Base-by-base conservation (phyloP, 2,329 filamentous ascomycete species). In the Whalleya microplaca region DNA sequence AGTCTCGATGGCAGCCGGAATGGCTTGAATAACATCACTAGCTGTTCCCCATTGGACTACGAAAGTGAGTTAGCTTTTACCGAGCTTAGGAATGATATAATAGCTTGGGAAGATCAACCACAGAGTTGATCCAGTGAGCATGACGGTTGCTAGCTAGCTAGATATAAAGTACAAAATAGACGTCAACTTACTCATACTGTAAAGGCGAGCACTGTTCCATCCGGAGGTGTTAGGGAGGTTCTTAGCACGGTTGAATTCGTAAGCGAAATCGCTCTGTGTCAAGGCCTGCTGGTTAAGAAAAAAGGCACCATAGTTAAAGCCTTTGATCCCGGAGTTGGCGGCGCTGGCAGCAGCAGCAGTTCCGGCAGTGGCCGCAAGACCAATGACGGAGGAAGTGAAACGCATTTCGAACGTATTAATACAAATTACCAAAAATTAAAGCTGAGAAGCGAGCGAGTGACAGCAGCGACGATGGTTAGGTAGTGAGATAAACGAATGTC, bases 11-110 rank as follows among this genome's bases (percentile, higher is more conserved):
- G 83, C 82, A 7, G 83, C 83, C 72, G 88, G 88, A 73, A 90
- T 80, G 32, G 90, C 90, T 71, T 87, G 79, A 67, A 92, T 72
- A 20, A 89, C 88, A 71, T 91, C 56, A 51, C 55, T 67, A 42
- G 66, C 48, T 2, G 68, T 72, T 57, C 66, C 65, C 66, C 66
- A 70, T 64, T 72, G 68, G 53, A 73, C 70, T 72, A 48, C 21
- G 37, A 3, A 45, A 7, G 41, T 5, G 21, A 9, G 44, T 66
- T 56, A 64, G 62, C 41, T 21, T 41, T 21, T 51, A 19, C 8
- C 14, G 6, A 55, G 58, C 42, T 45, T 53, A 23, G 56, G 57
- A 23, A 65, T 58, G 52, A 58, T n/a, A 48, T 41, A 48, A 21
- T 21, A 45, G 41, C 19, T n/a, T 44, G 3, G 16, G 2, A 23